Base-by-base conservation (phyloP, 208 protist species). In the Leishmania braziliensis region DNA sequence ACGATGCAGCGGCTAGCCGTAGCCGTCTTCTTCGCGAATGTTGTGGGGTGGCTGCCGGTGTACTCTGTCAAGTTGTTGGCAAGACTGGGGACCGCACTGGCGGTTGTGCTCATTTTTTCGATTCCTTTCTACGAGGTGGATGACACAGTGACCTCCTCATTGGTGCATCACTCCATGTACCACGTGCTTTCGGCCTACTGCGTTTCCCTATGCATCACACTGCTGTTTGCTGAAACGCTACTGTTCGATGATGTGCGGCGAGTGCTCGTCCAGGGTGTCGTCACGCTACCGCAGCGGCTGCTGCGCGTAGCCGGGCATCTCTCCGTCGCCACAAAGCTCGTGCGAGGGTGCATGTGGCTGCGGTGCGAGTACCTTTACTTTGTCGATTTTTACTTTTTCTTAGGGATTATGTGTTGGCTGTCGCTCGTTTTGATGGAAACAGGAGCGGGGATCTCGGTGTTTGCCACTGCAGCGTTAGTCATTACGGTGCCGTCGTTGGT, bases 331-430 rank as follows among this genome's bases (percentile, higher is more conserved):
- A 66, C 43, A 10, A 62, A 43, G 26, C 18, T 43, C 6, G 46
- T 81, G 48, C 65, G 58, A 1, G 43, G n/a, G 6, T 84, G 78
- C 51, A 26, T 23, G 16, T 71, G 75, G 68, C 39, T 92, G 20
- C 56, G 77, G 48, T 65, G 53, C 23, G 76, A 84, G 72, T 86
- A 84, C 48, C 88, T 93, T 56, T 90, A 84, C 75, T 91, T 92
- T 86, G 76, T 93, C 8, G 86, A 90, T 77, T 90, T 90, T 69
- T 88, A 88, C 51, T 88, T 89, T 75, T 89, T 77, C 76, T 84
- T 93, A 53, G 77, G 81, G 23, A 70, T 91, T 18, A 83, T 84
- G 82, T 75, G 88, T 50, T 93, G 88, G 88, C 74, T 88, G 50
- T 86, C 88, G 29, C 72, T 84, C 23, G 84, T 88, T 75, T 75